A percentile compares a stretch with the other conserved stretches of the same genome.
Evolutionary conservation across 371 early-diverging fungal genomes (phyloP).

Genomic region (Syncephalastrum sp.): DNA sequence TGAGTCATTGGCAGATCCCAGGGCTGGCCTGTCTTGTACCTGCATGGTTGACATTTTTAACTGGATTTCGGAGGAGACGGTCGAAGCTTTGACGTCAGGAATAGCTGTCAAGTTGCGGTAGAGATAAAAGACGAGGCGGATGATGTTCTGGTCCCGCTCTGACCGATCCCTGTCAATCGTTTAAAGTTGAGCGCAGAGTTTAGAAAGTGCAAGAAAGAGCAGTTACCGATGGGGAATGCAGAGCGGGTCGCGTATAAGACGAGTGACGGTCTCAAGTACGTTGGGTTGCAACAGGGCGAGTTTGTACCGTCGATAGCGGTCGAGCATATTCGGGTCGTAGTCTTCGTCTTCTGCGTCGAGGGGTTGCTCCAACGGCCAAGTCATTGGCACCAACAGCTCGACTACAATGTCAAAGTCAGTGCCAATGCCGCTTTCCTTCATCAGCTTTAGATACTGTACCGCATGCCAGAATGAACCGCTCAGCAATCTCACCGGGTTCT

Average conservation of each 20-base stretch:
- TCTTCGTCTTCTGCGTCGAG: conserved; percentile 46
- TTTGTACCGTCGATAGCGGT: conserved; percentile 67
- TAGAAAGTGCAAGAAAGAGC: background rate
- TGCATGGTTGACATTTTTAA: conserved; percentile 60
- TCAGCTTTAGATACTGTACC: conserved; percentile 31
- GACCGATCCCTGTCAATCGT: conserved; percentile 49
- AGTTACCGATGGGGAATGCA: conserved; percentile 46
- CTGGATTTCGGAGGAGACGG: conserved; percentile 41
- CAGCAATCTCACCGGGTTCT: conserved; percentile 32
- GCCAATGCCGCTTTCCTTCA: background rate
- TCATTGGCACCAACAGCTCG: conserved; percentile 75
- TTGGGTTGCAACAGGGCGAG: conserved; percentile 59
- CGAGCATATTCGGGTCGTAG: conserved; percentile 52
- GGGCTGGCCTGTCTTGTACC: conserved; percentile 23
- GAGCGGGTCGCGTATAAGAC: conserved; percentile 51
- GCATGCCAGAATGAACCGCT: conserved; percentile 59
- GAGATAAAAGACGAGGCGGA: conserved; percentile 73
- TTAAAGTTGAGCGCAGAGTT: background rate
- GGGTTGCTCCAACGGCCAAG: conserved; percentile 56
- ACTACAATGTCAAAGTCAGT: conserved; percentile 32
- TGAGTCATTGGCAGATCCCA: background rate
- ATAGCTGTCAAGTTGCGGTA: conserved; percentile 84
- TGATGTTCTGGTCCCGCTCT: conserved; percentile 65
- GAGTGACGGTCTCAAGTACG: conserved; percentile 48
- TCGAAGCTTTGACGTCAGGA: conserved; percentile 58